Base-by-base conservation (phyloP, 129 eudicot species). In the Lactuca saligna region DNA sequence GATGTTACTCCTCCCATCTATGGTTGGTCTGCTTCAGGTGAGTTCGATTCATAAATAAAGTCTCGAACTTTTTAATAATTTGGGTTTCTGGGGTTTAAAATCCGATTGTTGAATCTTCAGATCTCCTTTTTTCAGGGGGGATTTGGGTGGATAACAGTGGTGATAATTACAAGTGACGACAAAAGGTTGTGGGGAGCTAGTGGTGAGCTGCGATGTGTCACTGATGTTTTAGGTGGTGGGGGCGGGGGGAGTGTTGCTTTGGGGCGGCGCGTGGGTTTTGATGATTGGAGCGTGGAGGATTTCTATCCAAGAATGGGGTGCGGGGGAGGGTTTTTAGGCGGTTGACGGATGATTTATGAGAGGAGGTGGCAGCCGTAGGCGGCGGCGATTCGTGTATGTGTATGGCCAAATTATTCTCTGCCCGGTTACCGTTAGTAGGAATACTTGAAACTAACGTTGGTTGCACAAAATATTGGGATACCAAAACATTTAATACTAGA, bases 1-100 rank as follows among this genome's bases (percentile, higher is more conserved):
- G 98, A 93, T 56, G 98, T 86, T 25, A 93, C 87, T 79, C 91
- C 98, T 20, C 98, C 98, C 98, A 93, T 93, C 54, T 54, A 68
- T 42, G 15, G n/a, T 46, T 46, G 51, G 51, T 46, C 5, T 46
- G 12, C 51, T 46, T 46, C 15, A 46, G 51, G 51, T 46, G 51
- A 46, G 51, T 53, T 54, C 31, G 69, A 72, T 82, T 85, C 95
- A 88, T 88, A 84, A 48, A 77, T 62, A 38, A 62, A 53, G 48
- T 55, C 11, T 61, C 29, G 7, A 72, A 61, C 41, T 72, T 34
- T 71, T 48, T 59, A 12, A 6, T 20, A 29, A 54, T 41, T 41
- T 48, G 57, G 54, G 12, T n/a, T 44, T 31, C 16, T 11, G 17
- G 51, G 15, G 51, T 46, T 46, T 46, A 46, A 46, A 46, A 46